phyloP scores from a whole-genome alignment of 2,329 filamentous ascomycete species.

The Colletotrichum horii region DNA sequence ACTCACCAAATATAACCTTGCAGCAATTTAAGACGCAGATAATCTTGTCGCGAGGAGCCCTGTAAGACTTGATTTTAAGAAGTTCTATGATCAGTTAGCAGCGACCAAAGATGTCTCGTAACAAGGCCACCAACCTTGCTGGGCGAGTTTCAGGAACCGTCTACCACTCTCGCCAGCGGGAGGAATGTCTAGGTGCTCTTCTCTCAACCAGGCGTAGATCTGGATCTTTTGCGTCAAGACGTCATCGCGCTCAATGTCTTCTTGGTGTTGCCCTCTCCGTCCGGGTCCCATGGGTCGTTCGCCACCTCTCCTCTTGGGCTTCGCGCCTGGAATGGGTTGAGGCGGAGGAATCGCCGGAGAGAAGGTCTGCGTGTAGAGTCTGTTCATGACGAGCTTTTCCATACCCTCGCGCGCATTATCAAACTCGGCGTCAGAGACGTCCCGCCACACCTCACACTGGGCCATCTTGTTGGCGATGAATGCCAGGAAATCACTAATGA shows the following conservation, averaged over 20 bases:
- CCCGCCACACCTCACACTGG: conserved; percentile 93
- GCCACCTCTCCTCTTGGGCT: conserved; percentile 70
- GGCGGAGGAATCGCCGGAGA: conserved; percentile 89
- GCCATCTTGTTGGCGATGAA: conserved; percentile 99
- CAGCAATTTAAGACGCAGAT: conserved; percentile 98
- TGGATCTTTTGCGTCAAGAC: conserved; percentile 95
- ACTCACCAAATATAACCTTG: conserved; percentile 94
- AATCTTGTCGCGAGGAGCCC: conserved; percentile 97
- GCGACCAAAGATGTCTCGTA: conserved; percentile 11
- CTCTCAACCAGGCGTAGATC: conserved; percentile 93
- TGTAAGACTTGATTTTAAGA: conserved; percentile 94
- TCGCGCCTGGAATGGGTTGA: conserved; percentile 72
- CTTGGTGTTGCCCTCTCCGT: conserved; percentile 93
- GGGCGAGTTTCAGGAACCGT: conserved; percentile 86
- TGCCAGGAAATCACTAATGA: conserved; percentile 92
- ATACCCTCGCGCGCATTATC: conserved; percentile 98
- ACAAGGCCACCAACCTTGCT: conserved; percentile 68
- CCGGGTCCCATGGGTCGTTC: conserved; percentile 78
- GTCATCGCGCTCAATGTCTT: conserved; percentile 95
- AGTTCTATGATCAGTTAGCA: conserved; percentile 67
- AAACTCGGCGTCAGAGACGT: conserved; percentile 95
- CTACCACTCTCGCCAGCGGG: conserved; percentile 83
- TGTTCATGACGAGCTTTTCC: conserved; percentile 99
- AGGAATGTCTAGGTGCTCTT: conserved; percentile 92
- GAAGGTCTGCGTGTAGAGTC: conserved; percentile 94